These are phyloP conservation scores for Ceriops decandra DNA, from an alignment of 345 rosid species.

Conservation along the genomic window DNA sequence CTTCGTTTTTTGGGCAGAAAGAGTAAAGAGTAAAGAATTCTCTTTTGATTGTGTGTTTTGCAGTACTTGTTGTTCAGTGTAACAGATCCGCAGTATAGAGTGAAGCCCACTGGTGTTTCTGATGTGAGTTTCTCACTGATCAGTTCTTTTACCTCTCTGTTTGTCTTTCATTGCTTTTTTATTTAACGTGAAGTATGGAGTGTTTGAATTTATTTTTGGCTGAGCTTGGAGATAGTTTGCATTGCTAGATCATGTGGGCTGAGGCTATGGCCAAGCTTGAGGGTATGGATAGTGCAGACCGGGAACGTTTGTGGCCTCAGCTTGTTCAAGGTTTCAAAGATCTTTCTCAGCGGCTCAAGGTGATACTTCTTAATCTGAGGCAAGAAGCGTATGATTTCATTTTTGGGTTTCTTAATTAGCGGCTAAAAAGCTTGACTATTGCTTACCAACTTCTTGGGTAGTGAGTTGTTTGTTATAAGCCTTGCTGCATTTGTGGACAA, in stretches of 20 bases:
- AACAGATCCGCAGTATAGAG: slow-evolving; percentile 66
- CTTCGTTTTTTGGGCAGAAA: not conserved
- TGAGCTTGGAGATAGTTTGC: slow-evolving; percentile 42
- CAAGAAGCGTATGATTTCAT: not conserved
- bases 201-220: slow-evolving; percentile 13
- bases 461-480: not conserved
- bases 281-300: slow-evolving; percentile 85
- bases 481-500: not conserved
- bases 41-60: slow-evolving; percentile 27
- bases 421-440: not conserved
- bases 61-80: slow-evolving; percentile 93
- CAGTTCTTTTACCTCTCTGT: slow-evolving; percentile 4
- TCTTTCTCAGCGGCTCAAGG: slow-evolving; percentile 89
- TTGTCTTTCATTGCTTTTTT: not conserved
- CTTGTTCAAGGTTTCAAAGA: slow-evolving; percentile 96
- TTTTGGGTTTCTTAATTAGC: not conserved
- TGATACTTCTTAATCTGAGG: slow-evolving; percentile 24
- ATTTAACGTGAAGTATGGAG: slow-evolving; percentile 1
- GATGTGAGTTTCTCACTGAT: slow-evolving; percentile 57
- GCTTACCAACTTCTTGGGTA: not conserved
- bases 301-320: slow-evolving; percentile 98
- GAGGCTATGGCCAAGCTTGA: slow-evolving; percentile 93
- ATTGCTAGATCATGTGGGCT: slow-evolving; percentile 90
- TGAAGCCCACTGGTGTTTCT: slow-evolving; percentile 84
- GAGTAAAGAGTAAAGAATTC: slow-evolving; percentile 3